Evolutionary conservation across 2,329 filamentous ascomycete species (phyloP), one percentile per base, ranked within the genome.

Genomic region (Trichoderma harzianum): DNA sequence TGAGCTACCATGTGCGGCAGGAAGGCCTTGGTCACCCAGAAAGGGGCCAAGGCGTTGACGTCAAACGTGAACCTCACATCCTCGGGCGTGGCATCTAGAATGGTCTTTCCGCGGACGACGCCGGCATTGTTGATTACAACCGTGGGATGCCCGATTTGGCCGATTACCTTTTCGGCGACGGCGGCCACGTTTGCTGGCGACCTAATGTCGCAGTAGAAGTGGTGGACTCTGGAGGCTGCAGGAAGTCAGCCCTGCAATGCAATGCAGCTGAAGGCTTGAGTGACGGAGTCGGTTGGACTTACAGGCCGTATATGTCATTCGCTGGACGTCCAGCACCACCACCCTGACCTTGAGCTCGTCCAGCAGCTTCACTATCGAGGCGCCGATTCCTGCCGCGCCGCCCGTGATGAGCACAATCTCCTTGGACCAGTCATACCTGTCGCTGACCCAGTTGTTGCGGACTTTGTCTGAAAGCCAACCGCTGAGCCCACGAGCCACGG

Each of bases 381-480:
- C 88, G 16, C 93, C 93, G 76, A 95, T 94, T 0, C 93, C 93
- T 70, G 89, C 88, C 55, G 90, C 89, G 8, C 93, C 93, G 8
- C 93, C 92, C 0, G 93, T 95, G 24, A 95, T 86, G 57, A 94
- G 83, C 3, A 93, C 90, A 65, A 94, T 85, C 82, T 94, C 92
- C 66, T 85, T 86, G 26, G 84, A 82, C 91, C 92, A 94, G 78
- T 89, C 85, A 80, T 91, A 92, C 53, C 78, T 81, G 73, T 82
- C 80, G 39, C 76, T 60, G 24, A 77, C 74, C 80, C 81, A 82
- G 63, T 82, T 81, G 73, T 82, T 82, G 71, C 77, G 77, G 30
- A 77, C 75, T 72, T 76, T 77, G 43, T 80, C 78, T 18, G 80
- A 82, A 53, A 78, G 69, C 78, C 79, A 82, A 28, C 72, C 72